Percentiles rank a stretch among this genome's conserved stretches.
Conservation (phyloP, 2,329 filamentous ascomycete genomes). For the Fusarium udum region DNA sequence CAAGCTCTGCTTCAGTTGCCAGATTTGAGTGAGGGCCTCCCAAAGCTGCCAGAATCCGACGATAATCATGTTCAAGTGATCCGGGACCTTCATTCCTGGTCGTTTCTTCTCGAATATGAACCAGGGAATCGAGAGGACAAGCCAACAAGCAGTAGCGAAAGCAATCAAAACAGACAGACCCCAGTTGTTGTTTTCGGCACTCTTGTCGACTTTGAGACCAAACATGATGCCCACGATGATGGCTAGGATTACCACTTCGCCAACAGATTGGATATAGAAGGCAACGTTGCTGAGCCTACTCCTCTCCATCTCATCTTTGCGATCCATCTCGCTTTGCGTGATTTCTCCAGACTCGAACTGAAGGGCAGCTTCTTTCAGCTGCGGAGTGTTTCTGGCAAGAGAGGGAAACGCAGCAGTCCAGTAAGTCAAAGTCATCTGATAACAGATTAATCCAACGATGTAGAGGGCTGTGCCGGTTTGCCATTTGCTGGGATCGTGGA, state of each 20-base stretch:
- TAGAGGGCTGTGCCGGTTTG: slow-evolving; percentile 68
- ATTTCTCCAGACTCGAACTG: slow-evolving; percentile 57
- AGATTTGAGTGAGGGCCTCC: slow-evolving; percentile 67
- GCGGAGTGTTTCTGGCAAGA: slow-evolving; percentile 50
- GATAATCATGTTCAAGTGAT: slow-evolving; percentile 58
- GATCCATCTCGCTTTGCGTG: slow-evolving; percentile 67
- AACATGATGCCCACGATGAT: slow-evolving; percentile 72
- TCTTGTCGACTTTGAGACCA: slow-evolving; percentile 66
- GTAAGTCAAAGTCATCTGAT: slow-evolving; percentile 74
- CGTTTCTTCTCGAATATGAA: slow-evolving; percentile 72
- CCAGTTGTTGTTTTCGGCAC: slow-evolving; percentile 70
- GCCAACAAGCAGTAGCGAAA: slow-evolving; percentile 71
- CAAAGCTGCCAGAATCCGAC: slow-evolving; percentile 71
- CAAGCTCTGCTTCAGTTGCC: slow-evolving; percentile 71
- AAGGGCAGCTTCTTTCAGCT: slow-evolving; percentile 46
- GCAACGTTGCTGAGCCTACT: slow-evolving; percentile 71
- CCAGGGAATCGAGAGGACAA: slow-evolving; percentile 72
- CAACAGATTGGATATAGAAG: slow-evolving; percentile 71
- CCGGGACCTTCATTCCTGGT: slow-evolving; percentile 60
- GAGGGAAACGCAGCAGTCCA: slow-evolving; percentile 69
- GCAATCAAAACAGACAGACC: slow-evolving; percentile 72
- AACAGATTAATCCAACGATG: slow-evolving; percentile 72
- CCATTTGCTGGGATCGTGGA: slow-evolving; percentile 69
- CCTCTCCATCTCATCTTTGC: slow-evolving; percentile 68
- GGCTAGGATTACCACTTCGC: slow-evolving; percentile 70